These are phyloP conservation scores for Hygrophoropsis aurantiaca DNA, from an alignment of 768 basidiomycete species.

Conservation along the genomic window DNA sequence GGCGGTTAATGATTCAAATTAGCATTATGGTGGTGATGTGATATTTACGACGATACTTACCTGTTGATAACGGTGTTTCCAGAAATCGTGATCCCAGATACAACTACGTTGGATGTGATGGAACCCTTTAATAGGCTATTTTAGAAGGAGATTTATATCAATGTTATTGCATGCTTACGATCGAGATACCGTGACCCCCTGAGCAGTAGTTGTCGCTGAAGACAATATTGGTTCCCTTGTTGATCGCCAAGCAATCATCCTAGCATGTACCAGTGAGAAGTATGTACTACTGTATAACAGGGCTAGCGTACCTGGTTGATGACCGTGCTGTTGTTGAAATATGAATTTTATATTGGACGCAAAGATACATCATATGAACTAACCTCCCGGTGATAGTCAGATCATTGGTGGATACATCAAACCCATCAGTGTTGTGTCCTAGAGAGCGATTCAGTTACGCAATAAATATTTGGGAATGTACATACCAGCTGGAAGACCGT, in stretches of 20 bases:
- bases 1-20: not conserved
- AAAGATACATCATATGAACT: not conserved
- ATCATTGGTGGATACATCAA: slow-evolving; percentile 39
- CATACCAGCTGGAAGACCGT: slow-evolving; percentile 46
- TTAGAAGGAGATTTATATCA: not conserved
- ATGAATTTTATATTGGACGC: too few relatives aligned
- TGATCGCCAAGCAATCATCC: slow-evolving; percentile 67
- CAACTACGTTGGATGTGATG: slow-evolving; percentile 43
- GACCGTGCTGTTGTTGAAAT: slow-evolving; percentile 13
- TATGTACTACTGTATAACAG: not conserved
- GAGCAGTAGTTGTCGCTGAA: slow-evolving; percentile 54
- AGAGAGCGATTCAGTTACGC: not conserved
- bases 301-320: slow-evolving; percentile 19
- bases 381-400: slow-evolving; percentile 33
- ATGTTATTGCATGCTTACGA: slow-evolving; percentile 38
- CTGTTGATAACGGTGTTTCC: slow-evolving; percentile 58
- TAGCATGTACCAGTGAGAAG: slow-evolving; percentile 11
- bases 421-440: slow-evolving; percentile 53
- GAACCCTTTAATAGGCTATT: slow-evolving; percentile 44
- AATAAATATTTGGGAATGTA: not conserved
- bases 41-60: slow-evolving; percentile 29
- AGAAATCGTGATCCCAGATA: slow-evolving; percentile 46
- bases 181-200: slow-evolving; percentile 65
- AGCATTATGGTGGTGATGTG: not conserved
- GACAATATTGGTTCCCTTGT: slow-evolving; percentile 41